These are phyloP conservation scores for Styphnolobium japonicum DNA, from an alignment of 306 rosid genomes.

Conservation along the genomic window DNA sequence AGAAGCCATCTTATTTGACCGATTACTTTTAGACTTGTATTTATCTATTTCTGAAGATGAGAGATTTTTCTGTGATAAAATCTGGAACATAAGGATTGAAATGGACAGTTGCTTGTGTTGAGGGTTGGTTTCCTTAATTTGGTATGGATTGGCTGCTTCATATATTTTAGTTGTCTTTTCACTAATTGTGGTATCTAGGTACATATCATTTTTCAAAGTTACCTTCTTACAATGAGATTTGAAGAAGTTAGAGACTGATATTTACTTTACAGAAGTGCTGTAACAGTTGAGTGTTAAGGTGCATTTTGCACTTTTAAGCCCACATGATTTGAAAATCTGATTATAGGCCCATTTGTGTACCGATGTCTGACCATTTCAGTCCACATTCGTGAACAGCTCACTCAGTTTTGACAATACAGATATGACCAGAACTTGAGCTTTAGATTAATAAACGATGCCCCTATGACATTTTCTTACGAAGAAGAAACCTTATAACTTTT, in stretches of 20 bases:
- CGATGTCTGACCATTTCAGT: not conserved
- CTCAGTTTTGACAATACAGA: not conserved
- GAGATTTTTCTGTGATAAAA: not conserved
- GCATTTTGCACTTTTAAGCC: slow-evolving; percentile 6
- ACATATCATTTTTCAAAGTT: not conserved
- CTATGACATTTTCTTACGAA: not conserved
- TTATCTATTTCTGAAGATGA: slow-evolving; percentile 5
- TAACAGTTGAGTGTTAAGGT: not conserved
- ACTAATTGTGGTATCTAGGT: not conserved
- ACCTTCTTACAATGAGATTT: not conserved
- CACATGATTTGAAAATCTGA: not conserved
- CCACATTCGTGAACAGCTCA: not conserved
- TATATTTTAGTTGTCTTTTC: not conserved
- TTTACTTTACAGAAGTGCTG: not conserved
- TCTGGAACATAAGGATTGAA: slow-evolving; percentile 1
- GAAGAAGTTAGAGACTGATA: not conserved
- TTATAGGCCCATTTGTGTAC: not conserved
- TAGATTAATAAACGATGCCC: not conserved
- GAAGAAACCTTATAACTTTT: not conserved
- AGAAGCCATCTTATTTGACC: not conserved
- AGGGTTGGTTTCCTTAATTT: not conserved
- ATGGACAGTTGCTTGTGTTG: not conserved
- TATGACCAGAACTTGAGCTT: too few relatives aligned
- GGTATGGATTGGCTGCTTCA: not conserved
- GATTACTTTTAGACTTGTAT: slow-evolving; percentile 1